These are phyloP conservation scores for Dendrocalamus latiflorus DNA, from an alignment of 202 grass and related monocot species.

Conservation along the genomic window DNA sequence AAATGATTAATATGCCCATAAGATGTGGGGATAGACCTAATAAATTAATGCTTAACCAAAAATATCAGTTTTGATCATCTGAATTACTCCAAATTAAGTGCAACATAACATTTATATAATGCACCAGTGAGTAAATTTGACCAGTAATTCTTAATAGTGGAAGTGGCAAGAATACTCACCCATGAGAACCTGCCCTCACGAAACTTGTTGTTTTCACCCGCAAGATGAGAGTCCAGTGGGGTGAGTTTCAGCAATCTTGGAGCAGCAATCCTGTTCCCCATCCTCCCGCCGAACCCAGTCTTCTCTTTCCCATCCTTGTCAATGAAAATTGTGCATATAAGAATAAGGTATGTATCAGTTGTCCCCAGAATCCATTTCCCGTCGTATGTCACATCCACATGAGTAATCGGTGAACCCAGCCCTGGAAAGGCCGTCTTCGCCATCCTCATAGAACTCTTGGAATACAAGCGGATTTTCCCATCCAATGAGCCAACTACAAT, in stretches of 20 bases:
- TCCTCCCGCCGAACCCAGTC: slow-evolving; percentile 71
- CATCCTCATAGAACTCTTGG: slow-evolving; percentile 94
- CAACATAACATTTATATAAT: not conserved
- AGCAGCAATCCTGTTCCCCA: slow-evolving; percentile 86
- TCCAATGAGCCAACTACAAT: slow-evolving; percentile 90
- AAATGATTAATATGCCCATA: not conserved
- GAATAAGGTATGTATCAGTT: slow-evolving; percentile 68
- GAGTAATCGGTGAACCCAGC: slow-evolving; percentile 75
- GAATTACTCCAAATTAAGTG: not conserved
- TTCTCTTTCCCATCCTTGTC: slow-evolving; percentile 93
- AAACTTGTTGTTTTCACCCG: slow-evolving; percentile 62
- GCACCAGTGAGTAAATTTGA: not conserved
- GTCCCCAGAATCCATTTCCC: slow-evolving; percentile 87
- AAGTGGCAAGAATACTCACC: slow-evolving; percentile 39
- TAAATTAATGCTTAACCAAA: not conserved
- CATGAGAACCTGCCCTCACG: slow-evolving; percentile 81
- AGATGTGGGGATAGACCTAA: not conserved
- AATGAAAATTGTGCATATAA: slow-evolving; percentile 81
- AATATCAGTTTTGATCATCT: not conserved
- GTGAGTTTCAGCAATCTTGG: slow-evolving; percentile 80
- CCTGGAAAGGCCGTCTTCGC: slow-evolving; percentile 91
- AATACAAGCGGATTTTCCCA: slow-evolving; percentile 90
- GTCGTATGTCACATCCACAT: slow-evolving; percentile 88
- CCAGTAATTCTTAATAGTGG: not conserved
- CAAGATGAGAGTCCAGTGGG: slow-evolving; percentile 66